Conservation (phyloP, 768 basidiomycete species). For the Macrolepiota albuminosa region DNA sequence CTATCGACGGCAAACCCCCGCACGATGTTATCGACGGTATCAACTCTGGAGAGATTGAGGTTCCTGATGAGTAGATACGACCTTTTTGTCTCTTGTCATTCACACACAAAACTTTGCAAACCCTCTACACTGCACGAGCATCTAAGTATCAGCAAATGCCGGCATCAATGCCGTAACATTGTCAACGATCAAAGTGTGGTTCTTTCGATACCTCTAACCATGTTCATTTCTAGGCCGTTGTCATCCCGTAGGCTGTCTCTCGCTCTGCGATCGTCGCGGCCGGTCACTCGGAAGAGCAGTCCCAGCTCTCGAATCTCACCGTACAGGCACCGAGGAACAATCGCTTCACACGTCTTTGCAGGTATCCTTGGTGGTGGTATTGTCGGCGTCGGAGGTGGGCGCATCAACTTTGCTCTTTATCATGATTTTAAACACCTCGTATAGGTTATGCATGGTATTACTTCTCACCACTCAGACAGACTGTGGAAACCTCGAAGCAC, state of each 20-base stretch:
- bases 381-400: background rate
- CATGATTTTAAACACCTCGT: background rate
- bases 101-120: slow-evolving; percentile 14
- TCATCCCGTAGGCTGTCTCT: background rate
- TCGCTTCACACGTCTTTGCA: slow-evolving; percentile 5
- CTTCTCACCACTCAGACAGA: slow-evolving; percentile 32
- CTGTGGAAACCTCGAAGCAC: slow-evolving; percentile 29
- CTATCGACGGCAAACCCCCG: slow-evolving; percentile 87
- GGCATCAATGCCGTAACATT: background rate
- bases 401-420: background rate
- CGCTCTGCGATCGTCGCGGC: background rate
- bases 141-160: background rate
- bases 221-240: background rate
- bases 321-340: background rate
- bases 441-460: slow-evolving; percentile 38
- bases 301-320: background rate
- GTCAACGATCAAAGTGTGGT: background rate
- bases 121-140: background rate
- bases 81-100: slow-evolving; percentile 21
- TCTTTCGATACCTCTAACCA: background rate
- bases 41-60: slow-evolving; percentile 78
- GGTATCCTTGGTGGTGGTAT: background rate
- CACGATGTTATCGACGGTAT: slow-evolving; percentile 92
- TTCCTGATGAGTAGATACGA: slow-evolving; percentile 73
- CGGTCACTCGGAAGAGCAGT: background rate